Evolutionary conservation across 1,284 basidiomycete species (phyloP).

Genomic region (Pyrrhoderma lamaoense): DNA sequence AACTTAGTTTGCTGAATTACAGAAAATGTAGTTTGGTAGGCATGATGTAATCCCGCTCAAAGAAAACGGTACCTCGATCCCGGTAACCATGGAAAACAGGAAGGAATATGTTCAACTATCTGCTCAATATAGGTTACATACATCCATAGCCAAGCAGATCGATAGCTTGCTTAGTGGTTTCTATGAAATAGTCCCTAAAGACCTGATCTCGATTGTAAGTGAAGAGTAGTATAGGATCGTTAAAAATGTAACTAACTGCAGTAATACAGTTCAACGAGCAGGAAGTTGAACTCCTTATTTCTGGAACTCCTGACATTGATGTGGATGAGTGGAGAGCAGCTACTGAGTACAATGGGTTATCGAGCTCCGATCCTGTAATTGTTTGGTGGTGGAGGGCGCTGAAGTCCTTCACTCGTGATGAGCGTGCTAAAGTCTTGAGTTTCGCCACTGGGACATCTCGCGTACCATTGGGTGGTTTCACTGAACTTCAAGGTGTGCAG

Average conservation of each 20-base stretch:
- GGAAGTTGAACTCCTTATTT: constrained; percentile 96
- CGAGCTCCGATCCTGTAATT: constrained; percentile 85
- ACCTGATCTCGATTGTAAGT: constrained; percentile 71
- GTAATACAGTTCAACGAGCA: constrained; percentile 84
- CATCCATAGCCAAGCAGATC: constrained; percentile 95
- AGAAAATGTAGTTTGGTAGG: constrained; percentile 68
- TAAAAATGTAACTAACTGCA: constrained; percentile 22
- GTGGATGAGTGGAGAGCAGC: constrained; percentile 98
- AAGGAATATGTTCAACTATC: constrained; percentile 93
- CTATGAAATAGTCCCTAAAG: constrained; percentile 92
- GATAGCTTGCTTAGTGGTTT: constrained; percentile 88
- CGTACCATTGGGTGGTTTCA: constrained; percentile 91
- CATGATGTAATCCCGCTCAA: constrained; percentile 84
- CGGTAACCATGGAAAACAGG: constrained; percentile 94
- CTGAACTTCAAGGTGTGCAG: constrained; percentile 89
- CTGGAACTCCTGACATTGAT: constrained; percentile 96
- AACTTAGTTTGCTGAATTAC: constrained; percentile 6
- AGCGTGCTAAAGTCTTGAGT: constrained; percentile 92
- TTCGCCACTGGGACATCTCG: constrained; percentile 95
- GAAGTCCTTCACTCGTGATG: constrained; percentile 95
- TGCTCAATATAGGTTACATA: constrained; percentile 86
- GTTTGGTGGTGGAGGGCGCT: constrained; percentile 99
- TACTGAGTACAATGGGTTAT: constrained; percentile 86
- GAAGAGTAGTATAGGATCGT: background rate
- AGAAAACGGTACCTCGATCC: constrained; percentile 69